phyloP scores from a whole-genome alignment of 192 early-diverging fungal species.

The Chytriomyces hyalinus region DNA sequence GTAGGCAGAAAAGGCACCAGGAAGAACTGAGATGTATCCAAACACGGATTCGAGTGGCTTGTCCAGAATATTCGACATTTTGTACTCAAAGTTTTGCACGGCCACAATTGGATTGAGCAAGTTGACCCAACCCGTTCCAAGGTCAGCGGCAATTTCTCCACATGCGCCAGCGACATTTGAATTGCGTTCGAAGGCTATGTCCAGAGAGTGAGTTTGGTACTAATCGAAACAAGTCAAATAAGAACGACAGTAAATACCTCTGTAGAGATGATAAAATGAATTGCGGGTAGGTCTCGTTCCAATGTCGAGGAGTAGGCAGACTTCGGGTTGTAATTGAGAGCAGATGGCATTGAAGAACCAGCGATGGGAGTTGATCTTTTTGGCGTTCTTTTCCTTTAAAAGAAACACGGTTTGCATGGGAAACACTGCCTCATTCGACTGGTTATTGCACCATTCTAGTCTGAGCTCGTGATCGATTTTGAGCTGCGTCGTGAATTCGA shows the following conservation, averaged over 20 bases:
- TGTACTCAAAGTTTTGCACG: slow-evolving; percentile 95
- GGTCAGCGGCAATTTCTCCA: slow-evolving; percentile 71
- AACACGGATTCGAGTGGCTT: slow-evolving; percentile 78
- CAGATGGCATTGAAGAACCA: slow-evolving; percentile 82
- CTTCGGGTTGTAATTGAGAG: slow-evolving; percentile 65
- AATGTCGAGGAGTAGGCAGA: slow-evolving; percentile 73
- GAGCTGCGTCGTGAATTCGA: slow-evolving; percentile 59
- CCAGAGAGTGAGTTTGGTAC: not conserved
- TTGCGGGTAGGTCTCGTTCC: slow-evolving; percentile 68
- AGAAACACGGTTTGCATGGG: slow-evolving; percentile 90
- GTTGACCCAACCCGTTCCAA: slow-evolving; percentile 64
- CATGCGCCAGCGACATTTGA: slow-evolving; percentile 75
- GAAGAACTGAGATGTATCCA: slow-evolving; percentile 81
- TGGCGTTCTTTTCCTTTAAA: slow-evolving; percentile 91
- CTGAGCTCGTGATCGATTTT: slow-evolving; percentile 68
- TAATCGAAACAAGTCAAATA: not conserved
- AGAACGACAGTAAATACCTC: slow-evolving; percentile 32
- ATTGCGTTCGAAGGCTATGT: slow-evolving; percentile 67
- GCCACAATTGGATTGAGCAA: slow-evolving; percentile 74
- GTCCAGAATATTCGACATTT: slow-evolving; percentile 80
- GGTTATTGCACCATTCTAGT: slow-evolving; percentile 64
- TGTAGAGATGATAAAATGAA: slow-evolving; percentile 57
- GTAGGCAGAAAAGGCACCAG: slow-evolving; percentile 82
- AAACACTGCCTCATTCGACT: slow-evolving; percentile 56
- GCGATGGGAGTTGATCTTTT: slow-evolving; percentile 69